Base-by-base conservation (phyloP, 2,329 filamentous ascomycete genomes). In the Diatrype stigma region DNA sequence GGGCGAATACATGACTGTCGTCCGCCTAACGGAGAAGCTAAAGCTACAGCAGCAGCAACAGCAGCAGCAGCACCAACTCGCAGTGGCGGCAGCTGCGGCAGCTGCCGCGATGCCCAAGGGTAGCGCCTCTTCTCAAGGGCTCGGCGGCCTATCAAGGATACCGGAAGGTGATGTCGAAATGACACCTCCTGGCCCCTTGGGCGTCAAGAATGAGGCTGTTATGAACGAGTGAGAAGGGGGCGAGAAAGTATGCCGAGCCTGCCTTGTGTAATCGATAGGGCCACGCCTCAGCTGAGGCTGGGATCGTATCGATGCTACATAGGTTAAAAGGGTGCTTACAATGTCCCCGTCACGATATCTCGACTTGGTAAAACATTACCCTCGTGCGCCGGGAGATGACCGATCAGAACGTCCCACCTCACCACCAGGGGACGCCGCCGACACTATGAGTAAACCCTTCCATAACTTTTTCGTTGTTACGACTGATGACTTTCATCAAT, bases 11-110 rank as follows among this genome's bases (percentile, higher is more conserved):
- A 69, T 89, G 56, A 82, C 84, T 3, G 84, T 96, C 45, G 78
- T 90, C 17, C 90, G 90, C 65, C 73, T 96, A 56, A 93, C 92
- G 67, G 88, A 96, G 68, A 95, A 93, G 70, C 77, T 96, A 28
- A 84, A 89, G 53, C 74, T 95, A 34, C 82, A 87, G 45, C 80
- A 84, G 49, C 69, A 67, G 17, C 68, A 71, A 42, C 54, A 58
- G 56, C 45, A 58, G 63, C 56, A 54, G 21, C 32, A 51, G 35
- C 49, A 47, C 6, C 53, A 50, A 22, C 51, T 30, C 42, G 54
- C 54, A 47, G 54, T 63, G 51, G 22, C 40, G 50, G 54, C 53
- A 54, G 16, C 56, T 49, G 70, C 77, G 96, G 26, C 84, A 89
- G 54, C 74, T 94, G 34, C 82, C 87, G 45, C 80, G 84, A 37